Base-by-base conservation (phyloP, 73 alveolate species). In the Paramecium primaurelia region DNA sequence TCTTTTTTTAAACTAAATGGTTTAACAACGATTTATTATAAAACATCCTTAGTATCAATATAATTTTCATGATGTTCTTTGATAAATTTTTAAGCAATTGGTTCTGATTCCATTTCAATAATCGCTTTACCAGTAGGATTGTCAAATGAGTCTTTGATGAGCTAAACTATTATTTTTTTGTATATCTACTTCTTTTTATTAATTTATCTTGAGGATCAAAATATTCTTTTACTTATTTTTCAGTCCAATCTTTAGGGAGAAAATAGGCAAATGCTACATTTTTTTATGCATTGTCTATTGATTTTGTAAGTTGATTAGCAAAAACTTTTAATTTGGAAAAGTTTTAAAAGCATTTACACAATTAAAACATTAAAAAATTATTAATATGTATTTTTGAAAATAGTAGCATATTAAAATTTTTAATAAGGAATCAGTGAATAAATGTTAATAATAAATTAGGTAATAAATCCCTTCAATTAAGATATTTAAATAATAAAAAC, bases 201-300 rank as follows among this genome's bases (percentile, higher is more conserved):
- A 64, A 75, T 75, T 75, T 75, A 38, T 75, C 88, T 20, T 75
- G 34, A 36, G 88, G 88, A 75, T 75, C 88, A 25, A 75, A 42
- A 20, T 36, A 75, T 38, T 75, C 60, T 75, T 75, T 36, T 75
- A 75, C 47, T 75, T 75, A 30, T 20, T 75, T 75, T 38, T 75
- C 88, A 75, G 18, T 20, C 88, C 88, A 75, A 16, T 75, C 68
- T 18, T 42, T 36, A 2, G 88, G 88, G 12, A 75, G 47, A 38
- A 38, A 36, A 36, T 42, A 20, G 1, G 88, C 88, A 12, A 30
- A 75, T 9, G 88, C 88, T 16, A 75, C 84, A 64, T 64, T 64
- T 32, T 64, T 64, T 64, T 64, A n/a, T 8, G 84, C 47, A 28
- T 64, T 64, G 12, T 64, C 84, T 12, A 64, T 64, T 3, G 84